A percentile compares a stretch with the other conserved stretches of the same genome.
Evolutionary conservation across 2,329 filamentous ascomycete genomes (phyloP).

Genomic region (Epichloe gansuensis): DNA sequence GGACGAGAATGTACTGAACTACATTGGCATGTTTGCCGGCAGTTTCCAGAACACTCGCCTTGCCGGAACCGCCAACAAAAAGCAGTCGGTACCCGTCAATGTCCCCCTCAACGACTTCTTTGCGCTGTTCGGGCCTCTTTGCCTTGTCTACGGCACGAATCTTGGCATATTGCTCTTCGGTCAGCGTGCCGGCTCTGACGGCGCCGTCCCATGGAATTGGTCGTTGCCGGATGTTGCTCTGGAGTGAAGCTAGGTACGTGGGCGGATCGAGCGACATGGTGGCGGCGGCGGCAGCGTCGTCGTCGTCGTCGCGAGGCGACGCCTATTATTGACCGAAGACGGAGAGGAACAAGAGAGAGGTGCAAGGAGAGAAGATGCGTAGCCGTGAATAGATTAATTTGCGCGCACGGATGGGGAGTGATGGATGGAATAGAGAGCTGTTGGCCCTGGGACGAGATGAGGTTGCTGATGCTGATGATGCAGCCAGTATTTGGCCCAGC

Average conservation of each 20-base stretch:
- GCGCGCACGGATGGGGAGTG: not conserved
- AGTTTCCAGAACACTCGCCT: constrained; percentile 62
- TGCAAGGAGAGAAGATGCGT: not conserved
- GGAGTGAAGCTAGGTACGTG: constrained; percentile 70
- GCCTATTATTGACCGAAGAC: not conserved
- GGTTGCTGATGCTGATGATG: constrained; percentile 4
- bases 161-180: constrained; percentile 84
- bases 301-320: constrained; percentile 10
- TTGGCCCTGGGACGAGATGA: constrained; percentile 4
- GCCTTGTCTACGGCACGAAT: constrained; percentile 96
- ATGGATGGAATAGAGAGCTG: constrained; percentile 1
- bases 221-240: constrained; percentile 92
- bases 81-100: constrained; percentile 67
- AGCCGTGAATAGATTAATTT: not conserved
- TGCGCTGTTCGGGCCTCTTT: constrained; percentile 70
- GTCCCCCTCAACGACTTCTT: constrained; percentile 68
- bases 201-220: constrained; percentile 98
- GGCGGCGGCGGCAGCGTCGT: constrained; percentile 9
- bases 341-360: not conserved
- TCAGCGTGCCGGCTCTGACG: constrained; percentile 84
- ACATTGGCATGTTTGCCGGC: constrained; percentile 80
- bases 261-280: constrained; percentile 85
- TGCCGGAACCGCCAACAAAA: constrained; percentile 64
- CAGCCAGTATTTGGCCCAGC: constrained; percentile 2
- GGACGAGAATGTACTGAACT: constrained; percentile 85